Percentiles rank a stretch among this genome's conserved stretches.
phyloP scores from a whole-genome alignment of 257 asterid genomes.

The Forsythia viridissima region DNA sequence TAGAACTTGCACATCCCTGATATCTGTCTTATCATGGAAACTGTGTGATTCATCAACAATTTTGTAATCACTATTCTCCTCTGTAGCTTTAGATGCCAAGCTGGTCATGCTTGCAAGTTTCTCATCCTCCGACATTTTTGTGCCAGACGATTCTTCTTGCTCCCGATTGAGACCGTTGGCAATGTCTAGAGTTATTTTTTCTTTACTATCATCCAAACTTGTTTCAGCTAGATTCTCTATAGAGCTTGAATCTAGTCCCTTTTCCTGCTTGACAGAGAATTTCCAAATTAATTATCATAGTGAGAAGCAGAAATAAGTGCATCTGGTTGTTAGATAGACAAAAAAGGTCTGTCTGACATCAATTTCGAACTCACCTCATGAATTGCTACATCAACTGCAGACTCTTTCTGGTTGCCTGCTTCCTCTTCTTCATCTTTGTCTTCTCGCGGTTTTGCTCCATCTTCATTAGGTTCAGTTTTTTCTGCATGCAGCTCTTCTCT shows the following conservation, averaged over 20 bases:
- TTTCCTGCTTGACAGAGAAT: slow-evolving; percentile 32
- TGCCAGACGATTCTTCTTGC: slow-evolving; percentile 26
- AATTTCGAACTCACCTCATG: slow-evolving; percentile 27
- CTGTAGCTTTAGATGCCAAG: slow-evolving; percentile 18
- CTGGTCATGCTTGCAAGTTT: slow-evolving; percentile 24
- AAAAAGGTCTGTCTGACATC: neutral
- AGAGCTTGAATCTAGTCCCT: slow-evolving; percentile 14
- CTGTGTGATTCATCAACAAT: neutral
- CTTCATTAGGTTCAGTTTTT: neutral
- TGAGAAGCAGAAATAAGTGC: slow-evolving; percentile 18
- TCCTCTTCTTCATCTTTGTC: neutral
- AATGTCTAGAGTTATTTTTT: neutral
- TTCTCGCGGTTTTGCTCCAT: neutral
- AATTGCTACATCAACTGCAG: slow-evolving; percentile 11
- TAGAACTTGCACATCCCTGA: slow-evolving; percentile 14
- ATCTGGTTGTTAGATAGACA: slow-evolving; percentile 12
- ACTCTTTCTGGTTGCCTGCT: neutral
- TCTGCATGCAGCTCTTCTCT: neutral
- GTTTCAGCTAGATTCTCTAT: slow-evolving; percentile 15
- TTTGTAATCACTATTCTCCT: neutral
- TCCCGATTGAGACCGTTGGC: slow-evolving; percentile 21
- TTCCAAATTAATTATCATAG: neutral
- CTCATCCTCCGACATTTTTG: slow-evolving; percentile 29
- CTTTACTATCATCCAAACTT: slow-evolving; percentile 20
- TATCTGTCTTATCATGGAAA: neutral